phyloP scores from a whole-genome alignment of 2,329 filamentous ascomycete species.

The Tolypocladium cylindrosporum region DNA sequence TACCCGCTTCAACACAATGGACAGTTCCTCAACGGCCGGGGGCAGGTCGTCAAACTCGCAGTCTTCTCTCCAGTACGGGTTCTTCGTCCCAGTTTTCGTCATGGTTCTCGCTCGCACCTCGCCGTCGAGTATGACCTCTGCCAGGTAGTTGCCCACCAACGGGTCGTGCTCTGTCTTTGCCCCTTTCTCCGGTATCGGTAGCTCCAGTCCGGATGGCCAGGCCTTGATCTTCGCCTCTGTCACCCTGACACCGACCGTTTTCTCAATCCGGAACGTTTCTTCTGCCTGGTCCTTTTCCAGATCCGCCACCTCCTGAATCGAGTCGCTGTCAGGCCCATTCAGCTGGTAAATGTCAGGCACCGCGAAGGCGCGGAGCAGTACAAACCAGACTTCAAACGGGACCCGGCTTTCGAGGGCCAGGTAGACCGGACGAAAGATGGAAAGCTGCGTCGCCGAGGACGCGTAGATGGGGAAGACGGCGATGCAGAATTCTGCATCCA shows the following conservation, averaged over 20 bases:
- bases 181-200: constrained; percentile 10
- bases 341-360: constrained; percentile 80
- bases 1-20: constrained; percentile 60
- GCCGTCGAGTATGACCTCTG: constrained; percentile 70
- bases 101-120: constrained; percentile 69
- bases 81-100: constrained; percentile 59
- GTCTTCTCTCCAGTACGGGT: constrained; percentile 75
- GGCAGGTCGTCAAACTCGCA: constrained; percentile 70
- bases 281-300: constrained; percentile 28
- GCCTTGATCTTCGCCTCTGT: constrained; percentile 53
- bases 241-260: constrained; percentile 46
- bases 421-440: constrained; percentile 79
- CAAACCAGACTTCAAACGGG: constrained; percentile 96
- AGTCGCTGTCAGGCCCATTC: constrained; percentile 31
- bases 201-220: constrained; percentile 13
- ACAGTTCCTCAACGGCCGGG: constrained; percentile 56
- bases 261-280: constrained; percentile 52
- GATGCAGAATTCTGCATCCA: constrained; percentile 89
- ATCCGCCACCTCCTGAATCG: constrained; percentile 30
- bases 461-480: constrained; percentile 93
- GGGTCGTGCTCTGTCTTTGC: constrained; percentile 27
- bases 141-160: constrained; percentile 59
- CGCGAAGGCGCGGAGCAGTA: constrained; percentile 80
- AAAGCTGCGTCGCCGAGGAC: constrained; percentile 59
- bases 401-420: constrained; percentile 77